Conservation (phyloP, 257 asterid genomes). For the Solanum chiquidenum region DNA sequence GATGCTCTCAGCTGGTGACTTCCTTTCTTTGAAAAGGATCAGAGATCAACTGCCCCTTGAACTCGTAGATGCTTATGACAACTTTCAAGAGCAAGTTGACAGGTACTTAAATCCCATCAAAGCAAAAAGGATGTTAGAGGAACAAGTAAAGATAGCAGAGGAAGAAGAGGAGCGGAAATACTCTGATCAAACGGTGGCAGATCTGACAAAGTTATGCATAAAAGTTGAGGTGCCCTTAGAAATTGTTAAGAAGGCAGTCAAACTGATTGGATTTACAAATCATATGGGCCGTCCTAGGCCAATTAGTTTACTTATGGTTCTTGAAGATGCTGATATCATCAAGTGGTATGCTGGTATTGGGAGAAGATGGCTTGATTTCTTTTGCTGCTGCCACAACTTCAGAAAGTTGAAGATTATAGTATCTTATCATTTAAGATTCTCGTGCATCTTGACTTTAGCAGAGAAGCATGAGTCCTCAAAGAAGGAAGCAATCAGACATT, state of each 20-base stretch:
- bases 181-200: constrained; percentile 51
- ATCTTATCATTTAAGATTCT: constrained; percentile 74
- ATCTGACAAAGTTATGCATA: constrained; percentile 52
- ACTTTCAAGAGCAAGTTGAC: constrained; percentile 63
- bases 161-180: constrained; percentile 65
- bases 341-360: constrained; percentile 95
- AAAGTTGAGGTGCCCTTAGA: constrained; percentile 82
- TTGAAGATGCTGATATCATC: constrained; percentile 72
- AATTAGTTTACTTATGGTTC: constrained; percentile 54
- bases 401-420: constrained; percentile 50
- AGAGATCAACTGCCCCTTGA: constrained; percentile 72
- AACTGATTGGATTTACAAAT: constrained; percentile 61
- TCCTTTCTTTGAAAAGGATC: constrained; percentile 58
- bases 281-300: constrained; percentile 97
- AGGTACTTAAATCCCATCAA: constrained; percentile 57
- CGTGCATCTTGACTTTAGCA: constrained; percentile 74
- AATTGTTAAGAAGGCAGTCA: constrained; percentile 48
- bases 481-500: constrained; percentile 59
- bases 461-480: constrained; percentile 89
- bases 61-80: constrained; percentile 64
- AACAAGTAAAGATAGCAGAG: constrained; percentile 38
- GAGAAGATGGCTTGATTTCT: constrained; percentile 79
- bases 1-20: constrained; percentile 61
- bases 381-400: constrained; percentile 81
- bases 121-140: constrained; percentile 53